Evolutionary conservation across 768 basidiomycete species (phyloP).

Genomic region (Mycena leptocephala): DNA sequence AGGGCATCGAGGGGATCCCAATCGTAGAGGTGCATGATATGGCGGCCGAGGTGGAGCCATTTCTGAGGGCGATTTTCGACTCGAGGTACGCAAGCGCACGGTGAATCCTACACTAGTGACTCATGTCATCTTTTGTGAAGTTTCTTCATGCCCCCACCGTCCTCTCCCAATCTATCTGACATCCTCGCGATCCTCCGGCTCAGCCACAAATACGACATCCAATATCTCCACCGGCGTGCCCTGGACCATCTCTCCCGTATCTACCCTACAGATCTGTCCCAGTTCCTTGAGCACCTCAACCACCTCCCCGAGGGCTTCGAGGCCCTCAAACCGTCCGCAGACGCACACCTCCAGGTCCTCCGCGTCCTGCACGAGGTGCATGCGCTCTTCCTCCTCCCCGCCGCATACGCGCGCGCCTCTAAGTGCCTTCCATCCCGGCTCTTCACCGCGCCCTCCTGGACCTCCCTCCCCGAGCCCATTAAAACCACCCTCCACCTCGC

Average conservation of each 20-base stretch:
- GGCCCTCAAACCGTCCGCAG: neutral
- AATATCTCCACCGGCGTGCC: too few species aligned
- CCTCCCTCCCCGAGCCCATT: neutral
- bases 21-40: neutral
- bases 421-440: neutral
- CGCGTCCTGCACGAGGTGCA: neutral
- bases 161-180: neutral
- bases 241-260: neutral
- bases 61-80: slow-evolving; percentile 7
- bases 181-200: neutral
- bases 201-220: slow-evolving; percentile 10
- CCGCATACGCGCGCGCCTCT: neutral
- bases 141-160: neutral
- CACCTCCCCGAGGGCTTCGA: neutral
- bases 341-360: neutral
- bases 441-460: neutral
- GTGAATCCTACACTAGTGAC: too few species aligned
- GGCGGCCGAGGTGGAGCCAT: neutral
- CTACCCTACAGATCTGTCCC: neutral
- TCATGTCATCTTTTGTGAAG: neutral
- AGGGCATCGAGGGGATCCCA: neutral
- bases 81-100: neutral
- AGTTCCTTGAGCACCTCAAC: neutral
- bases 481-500: neutral
- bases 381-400: slow-evolving; percentile 1